A percentile compares a stretch with the other conserved stretches of the same genome.
These are phyloP conservation scores for Piloderma croceum DNA, from an alignment of 768 basidiomycete genomes.

Conservation along the genomic window DNA sequence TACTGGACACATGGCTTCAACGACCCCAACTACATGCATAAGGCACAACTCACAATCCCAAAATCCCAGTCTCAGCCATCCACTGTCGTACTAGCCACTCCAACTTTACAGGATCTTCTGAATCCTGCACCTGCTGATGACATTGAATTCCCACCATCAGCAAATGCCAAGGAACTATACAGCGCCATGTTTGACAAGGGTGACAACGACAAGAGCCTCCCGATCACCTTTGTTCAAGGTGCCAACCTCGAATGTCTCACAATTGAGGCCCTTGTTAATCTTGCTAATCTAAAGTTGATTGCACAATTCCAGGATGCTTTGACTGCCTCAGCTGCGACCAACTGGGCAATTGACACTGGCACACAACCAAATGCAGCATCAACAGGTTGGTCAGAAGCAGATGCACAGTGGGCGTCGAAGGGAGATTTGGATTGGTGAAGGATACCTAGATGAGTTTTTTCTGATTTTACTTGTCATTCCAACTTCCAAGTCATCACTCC, in stretches of 20 bases:
- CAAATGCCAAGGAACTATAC: not conserved
- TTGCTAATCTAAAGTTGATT: not conserved
- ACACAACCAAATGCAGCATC: too few relatives aligned
- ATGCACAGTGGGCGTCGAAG: too few relatives aligned
- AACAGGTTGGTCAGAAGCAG: too few relatives aligned
- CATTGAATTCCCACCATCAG: not conserved
- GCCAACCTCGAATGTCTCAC: not conserved
- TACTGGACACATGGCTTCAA: conserved; percentile 4
- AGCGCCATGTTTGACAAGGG: not conserved
- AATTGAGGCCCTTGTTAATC: not conserved
- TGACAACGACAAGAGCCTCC: not conserved
- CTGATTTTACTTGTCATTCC: too few relatives aligned
- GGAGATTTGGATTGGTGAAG: too few relatives aligned
- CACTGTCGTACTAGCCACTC: not conserved
- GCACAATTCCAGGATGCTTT: too few relatives aligned
- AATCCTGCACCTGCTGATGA: not conserved
- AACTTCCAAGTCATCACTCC: too few relatives aligned
- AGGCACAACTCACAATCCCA: conserved; percentile 1
- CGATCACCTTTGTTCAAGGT: not conserved
- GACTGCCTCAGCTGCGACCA: too few relatives aligned
- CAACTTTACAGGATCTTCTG: too few relatives aligned
- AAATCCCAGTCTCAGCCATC: too few relatives aligned
- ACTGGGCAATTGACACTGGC: too few relatives aligned
- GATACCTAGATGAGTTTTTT: too few relatives aligned
- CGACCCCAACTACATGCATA: conserved; percentile 1